These are phyloP conservation scores for Vitellaria paradoxa DNA, from an alignment of 179 eudicot genomes.

Conservation along the genomic window DNA sequence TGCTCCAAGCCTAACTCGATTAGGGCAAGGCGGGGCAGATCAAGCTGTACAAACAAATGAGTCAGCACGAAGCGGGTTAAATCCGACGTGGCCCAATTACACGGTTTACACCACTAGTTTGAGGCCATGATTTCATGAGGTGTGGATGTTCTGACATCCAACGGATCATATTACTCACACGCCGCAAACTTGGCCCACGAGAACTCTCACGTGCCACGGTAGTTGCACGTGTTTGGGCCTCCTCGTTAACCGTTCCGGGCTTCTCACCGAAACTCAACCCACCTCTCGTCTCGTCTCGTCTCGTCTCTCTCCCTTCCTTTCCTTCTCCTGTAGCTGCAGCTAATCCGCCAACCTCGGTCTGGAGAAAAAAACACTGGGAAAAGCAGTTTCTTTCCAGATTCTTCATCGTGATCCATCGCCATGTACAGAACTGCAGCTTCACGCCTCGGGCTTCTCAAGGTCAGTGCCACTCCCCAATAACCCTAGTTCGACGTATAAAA, in stretches of 20 bases:
- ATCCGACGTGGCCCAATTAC: too few species aligned
- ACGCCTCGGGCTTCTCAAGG: slow-evolving; percentile 55
- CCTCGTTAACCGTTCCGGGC: not conserved
- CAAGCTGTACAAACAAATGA: too few species aligned
- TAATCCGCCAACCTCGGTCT: not conserved
- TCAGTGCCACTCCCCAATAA: not conserved
- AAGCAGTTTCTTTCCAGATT: not conserved
- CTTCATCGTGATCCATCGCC: slow-evolving; percentile 7
- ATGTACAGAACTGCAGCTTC: slow-evolving; percentile 62
- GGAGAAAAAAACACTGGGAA: not conserved
- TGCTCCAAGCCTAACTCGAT: too few species aligned
- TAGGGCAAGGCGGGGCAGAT: too few species aligned
- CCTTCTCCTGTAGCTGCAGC: not conserved
- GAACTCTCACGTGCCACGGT: not conserved
- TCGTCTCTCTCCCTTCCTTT: too few species aligned
- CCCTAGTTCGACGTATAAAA: slow-evolving; percentile 6
- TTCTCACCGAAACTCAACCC: not conserved
- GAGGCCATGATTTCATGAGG: not conserved
- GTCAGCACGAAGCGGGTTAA: too few species aligned
- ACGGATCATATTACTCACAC: not conserved
- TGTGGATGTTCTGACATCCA: not conserved
- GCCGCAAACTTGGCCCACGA: not conserved
- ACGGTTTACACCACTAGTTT: too few species aligned
- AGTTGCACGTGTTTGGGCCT: not conserved
- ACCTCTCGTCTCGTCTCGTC: too few species aligned